Evolutionary conservation across 2,329 filamentous ascomycete species (phyloP).

Genomic region (Trichoderma guizhouense): DNA sequence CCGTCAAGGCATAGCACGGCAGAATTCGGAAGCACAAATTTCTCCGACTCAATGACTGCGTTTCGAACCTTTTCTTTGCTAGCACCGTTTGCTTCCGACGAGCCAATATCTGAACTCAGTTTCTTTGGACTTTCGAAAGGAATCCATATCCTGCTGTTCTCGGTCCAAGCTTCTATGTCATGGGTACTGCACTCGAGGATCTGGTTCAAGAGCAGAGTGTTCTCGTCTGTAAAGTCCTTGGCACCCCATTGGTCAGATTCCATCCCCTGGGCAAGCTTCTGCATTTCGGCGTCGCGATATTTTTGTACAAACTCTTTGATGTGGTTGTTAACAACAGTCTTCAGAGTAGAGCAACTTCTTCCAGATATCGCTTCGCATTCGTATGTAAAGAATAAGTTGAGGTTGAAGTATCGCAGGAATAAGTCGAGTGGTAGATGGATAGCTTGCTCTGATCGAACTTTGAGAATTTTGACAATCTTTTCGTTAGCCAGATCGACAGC

Average conservation of each 20-base stretch:
- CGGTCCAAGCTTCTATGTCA: conserved; percentile 65
- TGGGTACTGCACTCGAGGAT: conserved; percentile 68
- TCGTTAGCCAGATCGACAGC: conserved; percentile 79
- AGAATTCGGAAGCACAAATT: conserved; percentile 80
- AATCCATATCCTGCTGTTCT: conserved; percentile 57
- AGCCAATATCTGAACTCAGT: conserved; percentile 31
- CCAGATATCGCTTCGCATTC: conserved; percentile 85
- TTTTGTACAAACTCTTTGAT: conserved; percentile 76
- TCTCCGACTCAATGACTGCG: conserved; percentile 79
- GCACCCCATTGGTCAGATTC: conserved; percentile 78
- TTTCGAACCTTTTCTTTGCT: conserved; percentile 63
- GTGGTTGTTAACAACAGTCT: conserved; percentile 75
- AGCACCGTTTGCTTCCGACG: conserved; percentile 46
- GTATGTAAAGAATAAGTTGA: conserved; percentile 79
- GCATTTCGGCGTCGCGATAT: conserved; percentile 68
- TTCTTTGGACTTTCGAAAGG: conserved; percentile 41
- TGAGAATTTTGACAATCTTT: conserved; percentile 70
- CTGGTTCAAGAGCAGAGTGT: conserved; percentile 57
- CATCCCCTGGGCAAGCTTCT: conserved; percentile 71
- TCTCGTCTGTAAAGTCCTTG: conserved; percentile 66
- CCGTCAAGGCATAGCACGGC: conserved; percentile 77
- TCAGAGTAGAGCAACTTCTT: conserved; percentile 69
- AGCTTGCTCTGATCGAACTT: conserved; percentile 72
- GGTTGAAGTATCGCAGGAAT: conserved; percentile 77
- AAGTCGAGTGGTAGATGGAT: conserved; percentile 62